These are phyloP conservation scores for Styphnolobium japonicum DNA, from an alignment of 306 rosid genomes.

Conservation along the genomic window DNA sequence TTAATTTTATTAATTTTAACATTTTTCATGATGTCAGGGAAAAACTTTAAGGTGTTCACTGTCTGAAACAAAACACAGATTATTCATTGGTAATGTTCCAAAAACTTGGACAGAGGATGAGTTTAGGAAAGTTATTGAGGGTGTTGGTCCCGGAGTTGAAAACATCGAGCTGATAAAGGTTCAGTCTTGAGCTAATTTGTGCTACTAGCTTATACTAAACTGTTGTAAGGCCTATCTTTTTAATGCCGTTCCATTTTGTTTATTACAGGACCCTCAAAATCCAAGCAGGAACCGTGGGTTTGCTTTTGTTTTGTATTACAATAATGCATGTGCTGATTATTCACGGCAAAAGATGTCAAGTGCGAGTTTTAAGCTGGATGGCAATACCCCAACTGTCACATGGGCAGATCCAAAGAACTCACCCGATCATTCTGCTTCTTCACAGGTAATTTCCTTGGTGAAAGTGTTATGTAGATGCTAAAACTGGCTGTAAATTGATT, in stretches of 20 bases:
- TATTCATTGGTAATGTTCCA: slow-evolving; percentile 90
- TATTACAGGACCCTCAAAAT: slow-evolving; percentile 83
- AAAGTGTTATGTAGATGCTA: background rate
- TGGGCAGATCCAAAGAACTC: slow-evolving; percentile 97
- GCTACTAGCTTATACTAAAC: background rate
- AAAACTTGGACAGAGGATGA: slow-evolving; percentile 89
- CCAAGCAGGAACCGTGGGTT: slow-evolving; percentile 88
- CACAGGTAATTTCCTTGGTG: slow-evolving; percentile 59
- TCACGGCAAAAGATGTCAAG: slow-evolving; percentile 89
- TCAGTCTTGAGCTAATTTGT: slow-evolving; percentile 22
- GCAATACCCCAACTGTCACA: slow-evolving; percentile 83
- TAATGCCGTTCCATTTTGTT: background rate
- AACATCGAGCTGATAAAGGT: slow-evolving; percentile 93
- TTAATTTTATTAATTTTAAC: background rate
- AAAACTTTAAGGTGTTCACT: slow-evolving; percentile 91
- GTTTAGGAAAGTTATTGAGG: slow-evolving; percentile 69
- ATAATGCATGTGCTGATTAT: slow-evolving; percentile 98
- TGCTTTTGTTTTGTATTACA: slow-evolving; percentile 92
- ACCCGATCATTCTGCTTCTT: slow-evolving; percentile 74
- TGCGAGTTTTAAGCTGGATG: slow-evolving; percentile 75
- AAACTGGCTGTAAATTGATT: background rate
- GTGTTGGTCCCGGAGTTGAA: slow-evolving; percentile 95
- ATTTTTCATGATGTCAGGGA: slow-evolving; percentile 55
- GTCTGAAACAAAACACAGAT: slow-evolving; percentile 91
- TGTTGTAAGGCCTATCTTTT: background rate